Conservation (phyloP, 768 basidiomycete genomes). For the Calocera cornea region DNA sequence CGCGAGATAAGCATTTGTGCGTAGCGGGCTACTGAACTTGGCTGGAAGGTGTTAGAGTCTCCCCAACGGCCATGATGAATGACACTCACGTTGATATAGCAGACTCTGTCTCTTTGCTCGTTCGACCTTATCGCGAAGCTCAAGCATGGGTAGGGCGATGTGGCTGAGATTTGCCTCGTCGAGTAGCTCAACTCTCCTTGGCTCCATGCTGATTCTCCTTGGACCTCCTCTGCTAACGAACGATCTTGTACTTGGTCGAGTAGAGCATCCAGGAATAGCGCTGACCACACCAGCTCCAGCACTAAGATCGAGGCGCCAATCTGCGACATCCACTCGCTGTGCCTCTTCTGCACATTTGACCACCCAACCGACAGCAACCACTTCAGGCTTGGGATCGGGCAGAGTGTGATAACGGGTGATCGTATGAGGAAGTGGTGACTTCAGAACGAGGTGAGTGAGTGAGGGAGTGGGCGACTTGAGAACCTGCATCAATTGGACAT, state of each 20-base stretch:
- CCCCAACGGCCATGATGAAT: neutral
- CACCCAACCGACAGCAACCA: slow-evolving; percentile 82
- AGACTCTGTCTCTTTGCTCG: neutral
- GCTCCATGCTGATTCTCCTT: slow-evolving; percentile 2
- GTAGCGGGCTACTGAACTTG: neutral
- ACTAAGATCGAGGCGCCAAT: slow-evolving; percentile 8
- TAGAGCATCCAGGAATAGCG: neutral
- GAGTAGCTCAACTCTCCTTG: neutral
- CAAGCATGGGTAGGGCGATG: neutral
- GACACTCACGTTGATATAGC: neutral
- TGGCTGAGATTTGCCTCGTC: neutral
- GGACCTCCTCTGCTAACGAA: neutral
- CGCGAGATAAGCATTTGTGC: neutral
- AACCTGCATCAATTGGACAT: slow-evolving; percentile 29
- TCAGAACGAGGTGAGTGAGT: slow-evolving; percentile 76
- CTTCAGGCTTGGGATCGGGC: slow-evolving; percentile 51
- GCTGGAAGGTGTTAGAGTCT: neutral
- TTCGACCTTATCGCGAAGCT: neutral
- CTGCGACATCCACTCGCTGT: slow-evolving; percentile 45
- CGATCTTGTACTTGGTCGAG: neutral
- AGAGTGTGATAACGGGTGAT: slow-evolving; percentile 60
- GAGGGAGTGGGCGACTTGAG: slow-evolving; percentile 51
- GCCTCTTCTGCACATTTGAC: slow-evolving; percentile 70
- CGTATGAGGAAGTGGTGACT: slow-evolving; percentile 67
- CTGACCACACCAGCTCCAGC: neutral